These are phyloP conservation scores for Fusarium sp. DNA, from an alignment of 2,329 filamentous ascomycete genomes.

Conservation along the genomic window DNA sequence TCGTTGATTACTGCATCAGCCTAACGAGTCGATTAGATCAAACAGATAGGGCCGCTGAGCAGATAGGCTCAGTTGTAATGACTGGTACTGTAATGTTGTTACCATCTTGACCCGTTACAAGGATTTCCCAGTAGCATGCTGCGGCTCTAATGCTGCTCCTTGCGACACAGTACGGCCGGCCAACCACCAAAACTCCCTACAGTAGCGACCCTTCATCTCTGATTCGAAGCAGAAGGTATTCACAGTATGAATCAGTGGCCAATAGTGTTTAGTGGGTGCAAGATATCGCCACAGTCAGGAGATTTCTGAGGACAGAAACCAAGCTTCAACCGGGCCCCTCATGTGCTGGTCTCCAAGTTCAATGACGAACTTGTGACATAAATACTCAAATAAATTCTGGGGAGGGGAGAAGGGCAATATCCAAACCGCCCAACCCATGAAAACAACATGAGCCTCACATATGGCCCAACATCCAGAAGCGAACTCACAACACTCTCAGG, in stretches of 20 bases:
- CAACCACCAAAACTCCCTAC: background rate
- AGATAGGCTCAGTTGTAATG: background rate
- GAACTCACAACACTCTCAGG: background rate
- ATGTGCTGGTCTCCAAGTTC: background rate
- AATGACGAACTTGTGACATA: background rate
- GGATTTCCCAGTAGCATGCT: background rate
- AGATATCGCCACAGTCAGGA: background rate
- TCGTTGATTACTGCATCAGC: background rate
- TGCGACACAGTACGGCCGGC: background rate
- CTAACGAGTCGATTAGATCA: background rate
- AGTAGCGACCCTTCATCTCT: background rate
- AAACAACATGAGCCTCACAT: background rate
- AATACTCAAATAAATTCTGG: background rate
- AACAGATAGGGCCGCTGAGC: background rate
- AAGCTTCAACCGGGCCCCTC: background rate
- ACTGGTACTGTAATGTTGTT: background rate
- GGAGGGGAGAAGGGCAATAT: background rate
- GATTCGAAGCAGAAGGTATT: background rate
- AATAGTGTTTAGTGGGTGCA: background rate
- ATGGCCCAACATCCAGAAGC: background rate
- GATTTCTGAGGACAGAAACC: background rate
- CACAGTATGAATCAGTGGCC: background rate
- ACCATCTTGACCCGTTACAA: background rate
- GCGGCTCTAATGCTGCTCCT: background rate
- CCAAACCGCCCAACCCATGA: background rate